phyloP scores from a whole-genome alignment of 805 yeast genomes.

The Zygoascus ofunaensis region DNA sequence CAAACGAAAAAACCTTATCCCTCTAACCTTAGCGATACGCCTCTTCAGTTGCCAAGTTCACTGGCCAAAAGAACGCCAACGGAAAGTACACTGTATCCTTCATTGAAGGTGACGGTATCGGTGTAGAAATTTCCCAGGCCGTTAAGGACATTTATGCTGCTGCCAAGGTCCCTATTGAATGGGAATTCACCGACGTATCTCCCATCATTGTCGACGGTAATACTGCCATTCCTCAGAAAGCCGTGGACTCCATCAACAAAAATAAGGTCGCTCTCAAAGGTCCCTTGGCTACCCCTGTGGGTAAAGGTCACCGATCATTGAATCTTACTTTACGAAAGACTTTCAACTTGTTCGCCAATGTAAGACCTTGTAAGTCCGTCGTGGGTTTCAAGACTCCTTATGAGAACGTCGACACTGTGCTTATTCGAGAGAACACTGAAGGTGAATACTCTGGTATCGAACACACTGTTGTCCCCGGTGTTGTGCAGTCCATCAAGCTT shows the following conservation, averaged over 20 bases:
- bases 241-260: slow-evolving; percentile 85
- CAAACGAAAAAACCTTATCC: too few relatives aligned
- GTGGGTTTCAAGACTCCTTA: slow-evolving; percentile 90
- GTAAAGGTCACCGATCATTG: slow-evolving; percentile 96
- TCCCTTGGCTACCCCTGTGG: slow-evolving; percentile 97
- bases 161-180: slow-evolving; percentile 90
- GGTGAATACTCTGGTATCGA: slow-evolving; percentile 99
- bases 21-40: slow-evolving; percentile 20
- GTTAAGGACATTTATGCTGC: slow-evolving; percentile 90
- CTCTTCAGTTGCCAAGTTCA: slow-evolving; percentile 33
- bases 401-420: slow-evolving; percentile 81
- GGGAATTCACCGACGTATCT: slow-evolving; percentile 96
- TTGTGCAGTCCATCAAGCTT: slow-evolving; percentile 93
- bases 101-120: slow-evolving; percentile 98
- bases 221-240: slow-evolving; percentile 86
- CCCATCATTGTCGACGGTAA: slow-evolving; percentile 86
- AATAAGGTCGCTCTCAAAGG: slow-evolving; percentile 96
- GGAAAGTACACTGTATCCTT: slow-evolving; percentile 91
- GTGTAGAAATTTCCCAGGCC: slow-evolving; percentile 88
- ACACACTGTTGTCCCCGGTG: slow-evolving; percentile 97
- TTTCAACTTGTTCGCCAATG: slow-evolving; percentile 91
- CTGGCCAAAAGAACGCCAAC: slow-evolving; percentile 32
- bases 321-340: slow-evolving; percentile 97
- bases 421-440: slow-evolving; percentile 98
- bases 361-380: slow-evolving; percentile 91